Evolutionary conservation across 148 eudicot genomes (phyloP), one percentile per base, ranked within the genome.

Genomic region (Limonium bicolor): DNA sequence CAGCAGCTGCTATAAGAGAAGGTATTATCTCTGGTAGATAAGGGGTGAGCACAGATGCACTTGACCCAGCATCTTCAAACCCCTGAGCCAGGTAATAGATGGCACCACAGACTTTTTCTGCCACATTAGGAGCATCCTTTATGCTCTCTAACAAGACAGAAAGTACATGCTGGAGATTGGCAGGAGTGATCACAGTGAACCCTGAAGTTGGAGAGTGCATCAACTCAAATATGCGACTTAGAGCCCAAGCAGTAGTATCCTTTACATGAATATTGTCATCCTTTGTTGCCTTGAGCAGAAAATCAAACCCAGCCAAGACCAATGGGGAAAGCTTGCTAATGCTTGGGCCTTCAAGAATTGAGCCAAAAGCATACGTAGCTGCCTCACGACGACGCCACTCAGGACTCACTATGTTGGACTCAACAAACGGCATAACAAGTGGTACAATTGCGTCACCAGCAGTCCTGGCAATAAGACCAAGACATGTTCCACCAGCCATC

Each of bases 161-260:
- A 29, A 80, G 50, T 41, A 80, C 50, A 23, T 40, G 47, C 29
- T 70, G 72, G 36, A 66, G 60, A 53, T 76, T 80, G 22, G 64
- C 54, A 33, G 48, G 58, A 16, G 72, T 52, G 26, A 76, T 51
- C 19, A 76, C 68, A 6, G 80, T 54, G 37, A 66, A 67, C 23
- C 76, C 84, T 45, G 73, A 52, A 10, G 63, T 50, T 18, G 90
- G 76, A 29, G 48, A 44, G 53, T 80, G 80, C 43, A 80, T 20
- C 25, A 76, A 49, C 68, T 76, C 84, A 65, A 76, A 80, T 46
- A 80, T 73, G 30, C 80, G 72, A 47, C 90, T 55, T 48, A 80
- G 71, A 11, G 90, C 73, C 90, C 90, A 80, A 20, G 90, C 90
- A 31, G 90, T 76, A 8, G 90, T 80, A 48, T 80, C 90, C 55